phyloP scores from a whole-genome alignment of 768 basidiomycete genomes.

The Lentinula sp. region DNA sequence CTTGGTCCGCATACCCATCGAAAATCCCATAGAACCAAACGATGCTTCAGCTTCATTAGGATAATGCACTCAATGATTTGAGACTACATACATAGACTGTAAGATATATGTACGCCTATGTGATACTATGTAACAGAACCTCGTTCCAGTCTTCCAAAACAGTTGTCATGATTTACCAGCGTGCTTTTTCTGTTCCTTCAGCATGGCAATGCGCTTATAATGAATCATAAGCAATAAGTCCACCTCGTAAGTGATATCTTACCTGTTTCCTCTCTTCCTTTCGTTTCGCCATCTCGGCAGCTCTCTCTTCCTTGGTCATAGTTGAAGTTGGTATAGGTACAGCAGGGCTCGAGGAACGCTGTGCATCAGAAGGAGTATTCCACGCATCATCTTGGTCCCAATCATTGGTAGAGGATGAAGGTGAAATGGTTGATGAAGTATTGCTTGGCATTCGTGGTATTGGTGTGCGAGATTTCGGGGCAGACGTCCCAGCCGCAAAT shows the following conservation, averaged over 20 bases:
- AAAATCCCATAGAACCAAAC: slow-evolving; percentile 43
- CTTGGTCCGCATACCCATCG: slow-evolving; percentile 69
- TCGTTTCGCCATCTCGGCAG: slow-evolving; percentile 84
- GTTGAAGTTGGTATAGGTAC: slow-evolving; percentile 29
- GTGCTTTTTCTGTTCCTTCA: slow-evolving; percentile 78
- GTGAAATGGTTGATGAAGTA: slow-evolving; percentile 4
- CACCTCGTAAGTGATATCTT: background rate
- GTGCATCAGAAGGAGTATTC: slow-evolving; percentile 10
- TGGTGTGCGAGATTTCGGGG: background rate
- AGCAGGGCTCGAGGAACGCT: slow-evolving; percentile 9
- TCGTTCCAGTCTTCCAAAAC: background rate
- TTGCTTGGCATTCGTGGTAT: slow-evolving; percentile 3
- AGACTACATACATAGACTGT: background rate
- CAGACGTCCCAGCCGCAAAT: slow-evolving; percentile 16
- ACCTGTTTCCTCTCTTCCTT: slow-evolving; percentile 93
- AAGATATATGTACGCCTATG: background rate
- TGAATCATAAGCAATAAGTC: background rate
- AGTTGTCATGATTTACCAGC: slow-evolving; percentile 13
- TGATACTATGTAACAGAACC: background rate
- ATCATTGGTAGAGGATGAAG: background rate
- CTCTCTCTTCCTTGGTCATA: slow-evolving; percentile 87
- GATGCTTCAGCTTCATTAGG: slow-evolving; percentile 14
- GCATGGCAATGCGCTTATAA: slow-evolving; percentile 64
- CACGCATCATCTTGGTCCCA: slow-evolving; percentile 15
- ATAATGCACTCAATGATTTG: background rate